Base-by-base conservation (phyloP, 768 basidiomycete species). In the Phaffia tasmanica region DNA sequence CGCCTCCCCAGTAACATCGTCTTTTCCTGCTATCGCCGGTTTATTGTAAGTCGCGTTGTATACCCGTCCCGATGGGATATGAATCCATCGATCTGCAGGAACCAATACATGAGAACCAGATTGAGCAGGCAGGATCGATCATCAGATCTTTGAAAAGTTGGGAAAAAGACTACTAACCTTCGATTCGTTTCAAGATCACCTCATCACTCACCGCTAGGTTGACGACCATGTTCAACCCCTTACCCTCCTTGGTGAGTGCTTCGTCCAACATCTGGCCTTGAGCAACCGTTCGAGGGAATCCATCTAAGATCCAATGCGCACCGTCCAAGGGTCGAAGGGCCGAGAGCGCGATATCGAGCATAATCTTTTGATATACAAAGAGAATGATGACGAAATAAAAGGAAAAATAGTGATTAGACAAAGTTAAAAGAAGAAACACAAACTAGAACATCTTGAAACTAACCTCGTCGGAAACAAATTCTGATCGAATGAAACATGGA, bases 21-120 rank as follows among this genome's bases (percentile, higher is more conserved):
- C 91, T 60, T 82, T 79, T 0, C 92, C 89, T 6, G 84, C 79
- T 1, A 86, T 82, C 71, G 84, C 84, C 19, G 91, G 92, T 18
- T 81, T 84, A 76, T 91, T 94, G 77, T 89, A 94, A 9, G 85
- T 85, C 75, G 85, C 80, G 76, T 92, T 94, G 80, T 95, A 95
- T 16, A 93, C 85, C 16, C 91, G 82, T 19, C 91, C 91, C 0
- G 89, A 92, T 8, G 88, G 83, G 18, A 86, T 79, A 74, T 94
- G 91, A 27, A 93, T 81, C 87, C 86, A 93, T 50, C 91, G 85
- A 73, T 93, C 89, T 77, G 61, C 23, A 0, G n/a, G 6, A 7
- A 5, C 25, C 23, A 50, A 32, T 25, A 54, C 30, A 50, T 23
- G 46, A 27, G 35, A 42, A 4, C 1, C 25, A 21, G 27, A 11